Conservation (phyloP, 768 basidiomycete genomes). For the Tulasnella sp. region DNA sequence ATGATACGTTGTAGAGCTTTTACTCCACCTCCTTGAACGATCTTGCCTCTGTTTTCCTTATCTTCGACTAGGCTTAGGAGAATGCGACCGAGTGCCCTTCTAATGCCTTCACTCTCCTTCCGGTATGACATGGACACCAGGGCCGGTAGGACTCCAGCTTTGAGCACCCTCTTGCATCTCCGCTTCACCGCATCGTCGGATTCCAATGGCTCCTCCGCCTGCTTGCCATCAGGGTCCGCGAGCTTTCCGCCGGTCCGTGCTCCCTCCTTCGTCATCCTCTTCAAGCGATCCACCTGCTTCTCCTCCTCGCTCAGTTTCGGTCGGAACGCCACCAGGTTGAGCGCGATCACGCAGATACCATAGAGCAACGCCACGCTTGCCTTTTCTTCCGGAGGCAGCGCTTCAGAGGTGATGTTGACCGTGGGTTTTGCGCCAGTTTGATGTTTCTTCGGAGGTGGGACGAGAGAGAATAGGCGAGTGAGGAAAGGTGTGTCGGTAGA, state of each 20-base stretch:
- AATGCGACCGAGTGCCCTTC: slow-evolving; percentile 54
- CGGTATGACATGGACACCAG: slow-evolving; percentile 52
- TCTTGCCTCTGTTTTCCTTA: slow-evolving; percentile 67
- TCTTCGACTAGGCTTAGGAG: slow-evolving; percentile 72
- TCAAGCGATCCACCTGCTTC: slow-evolving; percentile 72
- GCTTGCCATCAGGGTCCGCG: neutral
- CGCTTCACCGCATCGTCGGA: slow-evolving; percentile 44
- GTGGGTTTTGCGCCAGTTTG: slow-evolving; percentile 27
- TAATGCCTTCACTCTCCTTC: slow-evolving; percentile 61
- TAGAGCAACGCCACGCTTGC: slow-evolving; percentile 53
- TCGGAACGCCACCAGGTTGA: slow-evolving; percentile 68
- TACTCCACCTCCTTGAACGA: slow-evolving; percentile 74
- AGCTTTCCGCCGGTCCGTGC: slow-evolving; percentile 16
- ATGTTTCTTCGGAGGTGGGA: slow-evolving; percentile 47
- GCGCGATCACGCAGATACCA: slow-evolving; percentile 69
- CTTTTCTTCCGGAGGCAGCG: slow-evolving; percentile 23
- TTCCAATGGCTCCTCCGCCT: slow-evolving; percentile 37
- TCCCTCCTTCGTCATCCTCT: slow-evolving; percentile 54
- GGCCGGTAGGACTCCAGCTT: slow-evolving; percentile 60
- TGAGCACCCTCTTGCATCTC: slow-evolving; percentile 55
- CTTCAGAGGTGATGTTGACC: slow-evolving; percentile 17
- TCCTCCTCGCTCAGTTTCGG: slow-evolving; percentile 76
- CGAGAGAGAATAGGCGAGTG: slow-evolving; percentile 51
- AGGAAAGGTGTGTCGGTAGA: slow-evolving; percentile 55
- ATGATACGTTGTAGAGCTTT: slow-evolving; percentile 61